Evolutionary conservation across 2,329 filamentous ascomycete genomes (phyloP).

Genomic region (Microcera coccophila): DNA sequence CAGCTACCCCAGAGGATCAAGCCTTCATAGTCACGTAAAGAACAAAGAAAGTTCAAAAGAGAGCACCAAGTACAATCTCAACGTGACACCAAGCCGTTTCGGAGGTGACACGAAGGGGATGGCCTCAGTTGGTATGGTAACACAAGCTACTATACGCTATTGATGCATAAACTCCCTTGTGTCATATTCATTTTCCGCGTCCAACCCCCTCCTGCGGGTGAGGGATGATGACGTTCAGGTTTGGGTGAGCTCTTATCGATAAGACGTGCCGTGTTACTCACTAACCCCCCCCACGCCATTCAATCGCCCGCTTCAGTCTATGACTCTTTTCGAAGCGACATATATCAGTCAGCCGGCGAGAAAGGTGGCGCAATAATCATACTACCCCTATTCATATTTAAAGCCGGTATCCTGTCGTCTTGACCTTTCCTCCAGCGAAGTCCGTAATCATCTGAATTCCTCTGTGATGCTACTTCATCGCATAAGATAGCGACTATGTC

Average conservation of each 20-base stretch:
- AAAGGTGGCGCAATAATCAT: constrained; percentile 15
- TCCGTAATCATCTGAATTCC: constrained; percentile 30
- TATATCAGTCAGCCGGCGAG: constrained; percentile 23
- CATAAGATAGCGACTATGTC: constrained; percentile 41
- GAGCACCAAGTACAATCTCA: too few species aligned
- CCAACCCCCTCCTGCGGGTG: background rate
- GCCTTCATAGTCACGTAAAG: too few species aligned
- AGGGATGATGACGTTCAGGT: too few species aligned
- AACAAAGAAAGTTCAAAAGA: too few species aligned
- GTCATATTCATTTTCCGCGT: too few species aligned
- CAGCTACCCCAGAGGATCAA: too few species aligned
- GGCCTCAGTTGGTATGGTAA: too few species aligned
- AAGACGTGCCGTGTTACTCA: constrained; percentile 8
- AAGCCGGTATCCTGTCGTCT: too few species aligned
- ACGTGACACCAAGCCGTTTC: too few species aligned
- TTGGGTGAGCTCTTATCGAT: constrained; percentile 21
- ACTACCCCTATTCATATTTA: background rate
- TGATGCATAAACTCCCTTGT: too few species aligned
- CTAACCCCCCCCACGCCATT: background rate
- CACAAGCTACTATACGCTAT: too few species aligned
- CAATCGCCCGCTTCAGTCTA: constrained; percentile 11
- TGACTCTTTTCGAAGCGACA: constrained; percentile 22
- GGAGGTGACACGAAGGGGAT: too few species aligned
- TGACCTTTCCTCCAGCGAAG: constrained; percentile 6
- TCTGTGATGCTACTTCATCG: constrained; percentile 20